Evolutionary conservation across 495 filamentous ascomycete species (phyloP), one percentile per base, ranked within the genome.

Genomic region (Penicillium parvum): DNA sequence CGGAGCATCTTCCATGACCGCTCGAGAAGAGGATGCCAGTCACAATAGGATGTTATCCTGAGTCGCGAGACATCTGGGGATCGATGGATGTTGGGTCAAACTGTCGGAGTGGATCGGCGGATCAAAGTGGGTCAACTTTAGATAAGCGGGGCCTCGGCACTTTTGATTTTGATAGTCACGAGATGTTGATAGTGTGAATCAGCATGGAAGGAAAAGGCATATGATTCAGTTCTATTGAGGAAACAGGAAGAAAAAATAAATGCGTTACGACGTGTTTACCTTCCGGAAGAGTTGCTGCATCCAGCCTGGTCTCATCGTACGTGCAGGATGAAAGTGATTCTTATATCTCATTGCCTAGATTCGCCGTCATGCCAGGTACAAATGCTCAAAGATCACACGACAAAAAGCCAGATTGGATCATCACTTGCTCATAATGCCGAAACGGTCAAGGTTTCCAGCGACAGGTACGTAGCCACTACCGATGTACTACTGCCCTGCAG

Each of bases 1-100:
- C 6, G 38, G 40, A 35, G 33, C 46, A 54, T 60, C 46, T 44
- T 64, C 61, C 69, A 72, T 74, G 35, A 35, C 32, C 15, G 25
- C n/a, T n/a, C n/a, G n/a, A 29, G 37, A 9, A n/a, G 36, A 32
- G n/a, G 28, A 30, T n/a, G n/a, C n/a, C n/a, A n/a, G n/a, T n/a
- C n/a, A n/a, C n/a, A n/a, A n/a, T n/a, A n/a, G n/a, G n/a, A n/a
- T n/a, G n/a, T n/a, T n/a, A n/a, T n/a, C n/a, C n/a, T n/a, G n/a
- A n/a, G n/a, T n/a, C n/a, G n/a, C 9, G 29, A 19, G 16, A 25
- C 14, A 7, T 8, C 5, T 37, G 41, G 33, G 28, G 21, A 29
- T 25, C 3, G 28, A 30, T n/a, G 11, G 28, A 15, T 5, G 28
- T 30, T 7, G 28, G 28, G 28, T 30, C 28, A 30, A 30, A 15